Percentiles rank a stretch among this genome's conserved stretches.
Evolutionary conservation across 2,329 filamentous ascomycete genomes (phyloP).

Genomic region (Trichoderma guizhouense): DNA sequence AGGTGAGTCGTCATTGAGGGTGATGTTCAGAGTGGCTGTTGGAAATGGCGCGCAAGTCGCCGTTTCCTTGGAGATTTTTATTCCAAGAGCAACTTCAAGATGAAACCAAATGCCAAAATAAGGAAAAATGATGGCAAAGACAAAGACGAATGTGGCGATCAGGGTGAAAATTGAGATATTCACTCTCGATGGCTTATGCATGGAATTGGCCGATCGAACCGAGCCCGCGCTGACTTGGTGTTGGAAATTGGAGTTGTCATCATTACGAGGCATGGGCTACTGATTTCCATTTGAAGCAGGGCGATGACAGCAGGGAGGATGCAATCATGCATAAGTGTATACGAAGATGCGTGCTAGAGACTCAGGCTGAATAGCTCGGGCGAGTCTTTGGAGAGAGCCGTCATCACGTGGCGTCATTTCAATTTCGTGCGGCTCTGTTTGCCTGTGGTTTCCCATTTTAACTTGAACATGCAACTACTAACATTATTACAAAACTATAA

Average conservation of each 20-base stretch:
- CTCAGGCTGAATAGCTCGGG: not conserved
- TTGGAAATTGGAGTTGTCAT: not conserved
- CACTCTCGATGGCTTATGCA: not conserved
- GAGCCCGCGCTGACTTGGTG: not conserved
- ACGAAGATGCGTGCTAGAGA: not conserved
- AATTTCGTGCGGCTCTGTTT: not conserved
- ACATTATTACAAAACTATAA: not conserved
- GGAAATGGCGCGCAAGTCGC: not conserved
- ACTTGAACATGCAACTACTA: not conserved
- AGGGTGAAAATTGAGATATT: not conserved
- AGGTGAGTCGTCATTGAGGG: constrained; percentile 28
- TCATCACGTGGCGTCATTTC: not conserved
- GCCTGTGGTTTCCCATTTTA: not conserved
- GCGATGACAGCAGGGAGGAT: not conserved
- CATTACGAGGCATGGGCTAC: not conserved
- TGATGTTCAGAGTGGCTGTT: constrained; percentile 32
- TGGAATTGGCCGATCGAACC: not conserved
- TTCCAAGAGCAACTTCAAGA: not conserved
- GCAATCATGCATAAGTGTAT: not conserved
- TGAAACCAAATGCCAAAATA: not conserved
- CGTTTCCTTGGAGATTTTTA: not conserved
- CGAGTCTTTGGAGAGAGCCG: not conserved
- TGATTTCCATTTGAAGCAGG: not conserved
- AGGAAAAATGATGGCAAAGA: not conserved
- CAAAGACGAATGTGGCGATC: not conserved